phyloP scores from a whole-genome alignment of 2,329 filamentous ascomycete species.

The Fusarium mangiferae region DNA sequence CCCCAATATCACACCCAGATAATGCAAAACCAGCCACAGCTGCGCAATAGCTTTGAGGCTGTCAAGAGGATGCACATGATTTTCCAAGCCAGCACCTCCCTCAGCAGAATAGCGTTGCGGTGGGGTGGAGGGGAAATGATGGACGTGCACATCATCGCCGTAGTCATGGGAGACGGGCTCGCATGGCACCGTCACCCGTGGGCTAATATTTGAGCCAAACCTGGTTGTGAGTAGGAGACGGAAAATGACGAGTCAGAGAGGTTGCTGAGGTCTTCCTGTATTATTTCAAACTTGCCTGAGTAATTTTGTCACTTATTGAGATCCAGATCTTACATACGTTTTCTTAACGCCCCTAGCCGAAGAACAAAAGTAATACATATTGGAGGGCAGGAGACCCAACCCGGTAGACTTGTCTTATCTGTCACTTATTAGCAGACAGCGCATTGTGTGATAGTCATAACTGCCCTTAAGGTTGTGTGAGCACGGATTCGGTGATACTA shows the following conservation, averaged over 20 bases:
- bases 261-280: neutral
- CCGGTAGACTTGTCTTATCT: neutral
- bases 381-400: slow-evolving; percentile 8
- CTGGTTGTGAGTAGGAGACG: neutral
- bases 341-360: neutral
- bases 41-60: slow-evolving; percentile 1
- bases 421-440: slow-evolving; percentile 20
- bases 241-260: neutral
- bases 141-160: slow-evolving; percentile 2
- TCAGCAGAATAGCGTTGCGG: neutral
- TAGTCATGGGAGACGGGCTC: neutral
- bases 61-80: neutral
- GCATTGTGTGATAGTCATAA: neutral
- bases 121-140: neutral
- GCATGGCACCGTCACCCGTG: neutral
- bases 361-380: slow-evolving; percentile 8
- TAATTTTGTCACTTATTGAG: neutral
- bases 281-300: neutral
- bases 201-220: neutral
- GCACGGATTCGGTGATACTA: neutral
- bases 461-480: slow-evolving; percentile 8
- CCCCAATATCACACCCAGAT: neutral
- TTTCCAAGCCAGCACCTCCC: neutral
- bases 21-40: neutral
- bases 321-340: neutral